phyloP scores from a whole-genome alignment of 768 basidiomycete genomes.

The Tricholoma furcatifolium region DNA sequence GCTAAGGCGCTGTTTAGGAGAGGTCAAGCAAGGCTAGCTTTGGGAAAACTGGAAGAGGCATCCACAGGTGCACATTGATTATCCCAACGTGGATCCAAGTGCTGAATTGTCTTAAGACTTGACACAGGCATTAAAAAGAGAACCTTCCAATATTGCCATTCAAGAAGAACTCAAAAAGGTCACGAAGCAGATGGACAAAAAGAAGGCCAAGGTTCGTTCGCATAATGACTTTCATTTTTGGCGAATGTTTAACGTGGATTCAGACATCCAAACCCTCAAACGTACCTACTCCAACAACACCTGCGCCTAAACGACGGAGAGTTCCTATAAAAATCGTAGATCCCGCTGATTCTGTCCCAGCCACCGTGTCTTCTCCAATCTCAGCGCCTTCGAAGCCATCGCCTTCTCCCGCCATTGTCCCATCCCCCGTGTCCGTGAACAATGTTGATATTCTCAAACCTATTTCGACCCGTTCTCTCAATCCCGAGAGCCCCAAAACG shows the following conservation, averaged over 20 bases:
- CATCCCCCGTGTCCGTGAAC: background rate
- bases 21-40: constrained; percentile 64
- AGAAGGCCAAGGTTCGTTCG: constrained; percentile 33
- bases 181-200: constrained; percentile 33
- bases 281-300: background rate
- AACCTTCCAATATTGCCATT: constrained; percentile 63
- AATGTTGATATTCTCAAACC: constrained; percentile 27
- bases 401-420: background rate
- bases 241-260: background rate
- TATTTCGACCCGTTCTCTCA: constrained; percentile 36
- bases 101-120: constrained; percentile 42
- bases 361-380: background rate
- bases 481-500: constrained; percentile 7
- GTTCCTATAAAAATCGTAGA: constrained; percentile 20
- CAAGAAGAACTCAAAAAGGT: constrained; percentile 62
- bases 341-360: background rate
- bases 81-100: too few species aligned
- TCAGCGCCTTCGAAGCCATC: too few species aligned
- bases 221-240: background rate
- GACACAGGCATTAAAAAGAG: constrained; percentile 51
- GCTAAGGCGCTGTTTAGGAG: constrained; percentile 81
- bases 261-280: background rate
- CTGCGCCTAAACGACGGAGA: constrained; percentile 11
- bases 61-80: constrained; percentile 45
- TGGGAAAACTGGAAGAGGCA: constrained; percentile 58